Base-by-base conservation (phyloP, 2,329 filamentous ascomycete genomes). In the Hymenoscyphus infarciens region DNA sequence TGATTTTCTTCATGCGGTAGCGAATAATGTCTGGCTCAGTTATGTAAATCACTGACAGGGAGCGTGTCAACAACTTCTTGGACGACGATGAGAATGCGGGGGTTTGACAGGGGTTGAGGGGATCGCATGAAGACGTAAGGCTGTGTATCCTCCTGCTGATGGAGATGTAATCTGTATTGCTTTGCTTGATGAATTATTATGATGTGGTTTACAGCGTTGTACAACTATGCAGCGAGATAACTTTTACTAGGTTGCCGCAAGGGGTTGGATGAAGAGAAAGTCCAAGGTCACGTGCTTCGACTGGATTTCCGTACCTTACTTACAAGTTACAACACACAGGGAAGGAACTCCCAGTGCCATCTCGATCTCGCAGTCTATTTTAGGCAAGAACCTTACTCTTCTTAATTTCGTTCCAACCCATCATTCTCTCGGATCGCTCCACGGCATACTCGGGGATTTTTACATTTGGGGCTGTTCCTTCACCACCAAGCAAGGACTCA, bases 21-120 rank as follows among this genome's bases (percentile, higher is more conserved):
- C 31, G 55, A 35, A 15, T 19, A 19, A 31, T 16, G 13, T 57
- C 31, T 16, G 10, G 31, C 19, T 19, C 25, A 6, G 4, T 57
- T 57, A 57, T 57, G 56, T 19, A 57, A 57, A 57, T 57, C 56
- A 57, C 35, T 38, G 8, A 57, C 33, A 38, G 33, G 33, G 31
- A 57, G 16, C 25, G 25, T 10, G 25, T n/a, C n/a, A 27, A 15
- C 19, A 1, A 15, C 22, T 27, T 35, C 39, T 42, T 42, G 39
- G 39, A 42, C 39, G 42, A 49, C n/a, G 6, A 25, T 57, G 56
- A 38, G 33, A 38, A 57, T 22, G 42, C 42, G 42, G 42, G 42
- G 42, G 25, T 49, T 49, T 15, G 42, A 49, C 42, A n/a, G 11
- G 35, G 5, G 55, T 22, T 16, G 19, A 15, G 19, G 19, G 22